Evolutionary conservation across 2,329 filamentous ascomycete species (phyloP), one percentile per base, ranked within the genome.

Genomic region (Neonectria hederae): DNA sequence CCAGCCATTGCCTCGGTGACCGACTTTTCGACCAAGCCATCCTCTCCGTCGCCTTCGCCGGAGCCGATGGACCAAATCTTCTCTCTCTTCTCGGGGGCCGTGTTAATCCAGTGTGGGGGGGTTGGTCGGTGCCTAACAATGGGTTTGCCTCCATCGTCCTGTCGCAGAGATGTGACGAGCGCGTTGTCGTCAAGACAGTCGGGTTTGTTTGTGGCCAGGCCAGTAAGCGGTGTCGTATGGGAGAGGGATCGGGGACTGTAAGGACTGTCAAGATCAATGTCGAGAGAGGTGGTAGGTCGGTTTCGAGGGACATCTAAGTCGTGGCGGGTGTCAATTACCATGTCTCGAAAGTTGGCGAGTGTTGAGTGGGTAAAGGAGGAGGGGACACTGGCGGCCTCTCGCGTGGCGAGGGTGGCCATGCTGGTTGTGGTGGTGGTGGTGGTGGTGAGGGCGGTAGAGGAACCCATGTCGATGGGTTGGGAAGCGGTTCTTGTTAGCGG

Each of bases 1-100:
- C 87, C 87, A 19, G 86, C 83, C 73, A 90, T 81, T 28, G 86
- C 86, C 66, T 89, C 87, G 6, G 86, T 82, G 54, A 90, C 86
- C n/a, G 87, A 89, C 74, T 89, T 87, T 69, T 90, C 88, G 7
- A 90, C 88, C 68, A 87, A 81, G 0, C 87, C 87, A 65, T 86
- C 83, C 48, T 81, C 81, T 58, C 84, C 82, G 26, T 80, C 76
- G 46, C 82, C 76, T 56, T 85, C 82, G 9, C 79, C 82, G 22
- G 84, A 82, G 4, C 86, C 86, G 74, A 90, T 89, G 21, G 87
- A 90, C 88, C 87, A 90, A 35, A 86, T 84, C 74, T 89, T 89
- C 74, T 89, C 87, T 19, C 83, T 86, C 74, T 89, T 89, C 73
- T 89, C 87, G 0, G 84, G 78, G 0, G 78, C 83, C 65, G 79